Conservation (phyloP, 192 early-diverging fungal genomes). For the Dispira parvispora region DNA sequence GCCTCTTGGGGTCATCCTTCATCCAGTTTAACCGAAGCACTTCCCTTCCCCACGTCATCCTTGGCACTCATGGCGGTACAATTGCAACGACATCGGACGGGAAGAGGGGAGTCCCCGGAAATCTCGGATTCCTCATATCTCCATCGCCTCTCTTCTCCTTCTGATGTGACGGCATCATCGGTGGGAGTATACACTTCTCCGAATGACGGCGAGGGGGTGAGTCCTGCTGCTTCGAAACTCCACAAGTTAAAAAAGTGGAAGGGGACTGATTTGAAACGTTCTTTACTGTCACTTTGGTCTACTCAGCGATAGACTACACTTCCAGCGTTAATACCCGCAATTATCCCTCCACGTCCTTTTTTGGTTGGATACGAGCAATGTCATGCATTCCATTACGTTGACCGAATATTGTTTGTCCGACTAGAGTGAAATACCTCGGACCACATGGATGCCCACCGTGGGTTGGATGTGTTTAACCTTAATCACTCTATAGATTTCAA, state of each 20-base stretch:
- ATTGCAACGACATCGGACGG: neutral
- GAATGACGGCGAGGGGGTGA: neutral
- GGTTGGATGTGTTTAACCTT: too few species aligned
- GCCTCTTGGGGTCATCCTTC: slow-evolving; percentile 8
- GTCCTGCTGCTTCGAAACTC: neutral
- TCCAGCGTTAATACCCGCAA: too few species aligned
- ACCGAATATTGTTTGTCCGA: too few species aligned
- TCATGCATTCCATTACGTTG: too few species aligned
- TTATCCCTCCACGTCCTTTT: too few species aligned
- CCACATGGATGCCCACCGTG: too few species aligned
- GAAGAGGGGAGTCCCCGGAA: too few species aligned
- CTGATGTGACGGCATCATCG: neutral
- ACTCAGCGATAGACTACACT: too few species aligned
- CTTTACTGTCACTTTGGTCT: neutral
- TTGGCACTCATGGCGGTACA: neutral
- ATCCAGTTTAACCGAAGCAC: neutral
- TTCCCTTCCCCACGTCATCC: neutral
- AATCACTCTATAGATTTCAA: too few species aligned
- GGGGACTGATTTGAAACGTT: neutral
- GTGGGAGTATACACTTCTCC: neutral
- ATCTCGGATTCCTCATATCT: neutral
- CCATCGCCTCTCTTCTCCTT: neutral
- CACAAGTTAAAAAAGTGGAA: slow-evolving; percentile 1
- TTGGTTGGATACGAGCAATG: too few species aligned
- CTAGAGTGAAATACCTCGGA: too few species aligned